Evolutionary conservation across 768 basidiomycete genomes (phyloP), one percentile per base, ranked within the genome.

Genomic region (Serpula lacrymans): DNA sequence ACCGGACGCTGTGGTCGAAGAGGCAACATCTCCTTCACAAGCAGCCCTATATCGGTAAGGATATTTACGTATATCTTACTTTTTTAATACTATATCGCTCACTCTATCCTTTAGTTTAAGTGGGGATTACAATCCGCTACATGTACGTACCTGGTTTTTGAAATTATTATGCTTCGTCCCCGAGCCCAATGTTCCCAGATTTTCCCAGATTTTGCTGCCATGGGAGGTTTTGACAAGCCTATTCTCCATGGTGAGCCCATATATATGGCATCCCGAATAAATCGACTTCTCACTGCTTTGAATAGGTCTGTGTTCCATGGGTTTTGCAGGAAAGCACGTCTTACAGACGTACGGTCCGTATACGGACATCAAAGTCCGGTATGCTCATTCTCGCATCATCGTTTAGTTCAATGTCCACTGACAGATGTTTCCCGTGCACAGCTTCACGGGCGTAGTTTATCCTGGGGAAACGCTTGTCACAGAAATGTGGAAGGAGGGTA

Each of bases 401-500:
- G 16, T 41, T 28, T 32, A 36, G 20, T 16, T 28, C 24, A 26
- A 12, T 26, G 21, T 23, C 7, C 0, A 24, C 1, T 42, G n/a
- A 21, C 16, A 14, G 2, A 9, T 16, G 18, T 21, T 31, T 13
- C 17, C 17, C 12, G 17, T 25, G 13, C 27, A 11, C 46, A 87
- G 87, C 24, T 95, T 98, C 62, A 80, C 86, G 0, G 92, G 91
- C 3, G 81, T 90, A 2, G 91, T 98, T 17, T 94, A 85, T 58
- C 96, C 95, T 2, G 95, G 94, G 1, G 93, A 98, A 65, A 98
- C 95, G 2, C 74, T 98, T 38, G 71, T 92, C 11, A 99, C 95
- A 0, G 82, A 90, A 59, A 97, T 98, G 95, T 99, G 96, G 96
- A 96, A 93, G 60, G 92, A 96, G 52, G 88, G 84, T 2, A 63